A percentile compares a stretch with the other conserved stretches of the same genome.
phyloP scores from a whole-genome alignment of 306 rosid genomes.

The Prosopis cineraria region DNA sequence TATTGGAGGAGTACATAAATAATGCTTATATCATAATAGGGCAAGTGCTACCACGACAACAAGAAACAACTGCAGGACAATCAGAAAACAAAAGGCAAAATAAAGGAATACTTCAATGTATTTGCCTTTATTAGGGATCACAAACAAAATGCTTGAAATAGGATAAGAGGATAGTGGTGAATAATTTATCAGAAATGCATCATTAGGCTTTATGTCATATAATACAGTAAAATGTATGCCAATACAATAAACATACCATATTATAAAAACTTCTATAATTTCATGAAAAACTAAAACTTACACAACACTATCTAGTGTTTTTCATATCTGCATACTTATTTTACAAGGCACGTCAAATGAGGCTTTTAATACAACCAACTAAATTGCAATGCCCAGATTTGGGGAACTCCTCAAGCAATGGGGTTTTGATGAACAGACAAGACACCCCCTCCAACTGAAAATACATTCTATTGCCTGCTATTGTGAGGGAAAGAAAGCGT shows the following conservation, averaged over 20 bases:
- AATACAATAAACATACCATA: background rate
- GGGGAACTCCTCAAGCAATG: conserved; percentile 8
- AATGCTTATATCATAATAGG: background rate
- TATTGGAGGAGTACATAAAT: background rate
- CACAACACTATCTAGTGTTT: background rate
- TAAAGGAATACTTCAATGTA: background rate
- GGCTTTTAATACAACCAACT: background rate
- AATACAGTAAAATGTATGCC: background rate
- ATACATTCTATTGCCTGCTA: conserved; percentile 23
- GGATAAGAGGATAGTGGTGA: background rate
- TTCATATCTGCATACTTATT: background rate
- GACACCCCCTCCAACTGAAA: conserved; percentile 15
- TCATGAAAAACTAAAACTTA: background rate
- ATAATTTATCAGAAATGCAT: conserved; percentile 4
- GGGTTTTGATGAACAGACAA: background rate
- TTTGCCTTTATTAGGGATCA: background rate
- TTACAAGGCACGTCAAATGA: background rate
- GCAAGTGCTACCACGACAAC: background rate
- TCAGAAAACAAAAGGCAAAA: background rate
- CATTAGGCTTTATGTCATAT: background rate
- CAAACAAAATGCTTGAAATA: conserved; percentile 1
- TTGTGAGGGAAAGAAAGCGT: conserved; percentile 23
- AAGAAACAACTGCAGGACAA: background rate
- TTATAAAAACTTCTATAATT: background rate
- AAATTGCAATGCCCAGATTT: background rate